These are phyloP conservation scores for Draba incana DNA, from an alignment of 345 rosid species.

Conservation along the genomic window DNA sequence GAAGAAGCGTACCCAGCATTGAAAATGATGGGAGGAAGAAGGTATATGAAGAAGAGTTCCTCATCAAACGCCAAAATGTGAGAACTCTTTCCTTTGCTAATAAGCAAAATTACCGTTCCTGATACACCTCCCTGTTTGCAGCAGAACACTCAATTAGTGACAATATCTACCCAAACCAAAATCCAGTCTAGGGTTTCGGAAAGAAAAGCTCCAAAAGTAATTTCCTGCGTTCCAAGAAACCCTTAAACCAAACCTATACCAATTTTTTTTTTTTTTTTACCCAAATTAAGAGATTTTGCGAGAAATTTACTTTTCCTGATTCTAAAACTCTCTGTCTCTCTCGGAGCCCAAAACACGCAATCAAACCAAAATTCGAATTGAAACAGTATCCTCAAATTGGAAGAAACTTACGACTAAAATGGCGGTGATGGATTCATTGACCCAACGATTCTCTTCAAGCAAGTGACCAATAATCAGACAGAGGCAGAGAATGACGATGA, in stretches of 20 bases:
- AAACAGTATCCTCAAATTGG: not conserved
- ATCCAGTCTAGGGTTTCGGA: too few relatives aligned
- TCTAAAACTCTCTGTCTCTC: not conserved
- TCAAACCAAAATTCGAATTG: not conserved
- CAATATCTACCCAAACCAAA: not conserved
- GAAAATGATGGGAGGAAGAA: slow-evolving; percentile 95
- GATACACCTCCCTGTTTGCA: slow-evolving; percentile 60
- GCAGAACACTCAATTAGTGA: not conserved
- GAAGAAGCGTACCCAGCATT: slow-evolving; percentile 76
- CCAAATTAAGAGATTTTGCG: not conserved
- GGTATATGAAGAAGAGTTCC: slow-evolving; percentile 85
- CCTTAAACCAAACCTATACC: not conserved
- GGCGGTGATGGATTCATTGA: slow-evolving; percentile 91
- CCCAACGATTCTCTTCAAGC: slow-evolving; percentile 88
- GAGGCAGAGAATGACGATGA: slow-evolving; percentile 76
- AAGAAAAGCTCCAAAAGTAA: too few relatives aligned
- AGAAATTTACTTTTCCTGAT: not conserved
- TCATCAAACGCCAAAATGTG: slow-evolving; percentile 77
- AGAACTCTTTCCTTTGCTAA: slow-evolving; percentile 74
- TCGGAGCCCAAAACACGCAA: too few relatives aligned
- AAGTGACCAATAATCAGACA: slow-evolving; percentile 82
- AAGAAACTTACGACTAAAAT: slow-evolving; percentile 59
- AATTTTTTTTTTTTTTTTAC: not conserved
- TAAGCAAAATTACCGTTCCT: slow-evolving; percentile 61
- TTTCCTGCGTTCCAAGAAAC: slow-evolving; percentile 8